Percentiles rank a stretch among this genome's conserved stretches.
Evolutionary conservation across 306 rosid species (phyloP).

Genomic region (Begonia peltatifolia): DNA sequence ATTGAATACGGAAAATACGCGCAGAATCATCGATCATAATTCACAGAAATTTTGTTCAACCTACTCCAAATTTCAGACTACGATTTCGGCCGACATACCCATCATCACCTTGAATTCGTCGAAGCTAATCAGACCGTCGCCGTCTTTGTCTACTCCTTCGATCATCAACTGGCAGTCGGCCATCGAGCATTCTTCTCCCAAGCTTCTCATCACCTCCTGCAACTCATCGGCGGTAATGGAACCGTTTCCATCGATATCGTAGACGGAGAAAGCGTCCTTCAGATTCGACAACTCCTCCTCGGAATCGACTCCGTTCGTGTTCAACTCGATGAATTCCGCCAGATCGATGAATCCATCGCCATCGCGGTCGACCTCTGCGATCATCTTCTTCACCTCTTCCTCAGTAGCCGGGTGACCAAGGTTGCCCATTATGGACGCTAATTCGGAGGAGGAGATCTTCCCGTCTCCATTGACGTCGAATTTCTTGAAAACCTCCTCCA

Average conservation of each 20-base stretch:
- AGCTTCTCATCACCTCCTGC: constrained; percentile 47
- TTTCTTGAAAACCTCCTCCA: constrained; percentile 62
- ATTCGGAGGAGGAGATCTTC: constrained; percentile 69
- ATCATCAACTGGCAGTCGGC: constrained; percentile 82
- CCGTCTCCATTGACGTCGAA: constrained; percentile 91
- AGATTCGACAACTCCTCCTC: constrained; percentile 57
- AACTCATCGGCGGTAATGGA: constrained; percentile 78
- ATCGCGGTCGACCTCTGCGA: constrained; percentile 63
- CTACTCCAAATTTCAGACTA: no score
- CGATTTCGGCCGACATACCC: constrained; percentile 2
- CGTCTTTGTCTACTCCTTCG: constrained; percentile 62
- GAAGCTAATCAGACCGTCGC: constrained; percentile 75
- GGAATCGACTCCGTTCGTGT: constrained; percentile 71
- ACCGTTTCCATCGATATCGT: constrained; percentile 77
- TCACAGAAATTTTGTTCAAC: no score
- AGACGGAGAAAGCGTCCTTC: constrained; percentile 73
- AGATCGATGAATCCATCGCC: constrained; percentile 80
- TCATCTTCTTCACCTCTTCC: constrained; percentile 51
- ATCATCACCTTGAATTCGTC: constrained; percentile 87
- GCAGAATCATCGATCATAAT: no score
- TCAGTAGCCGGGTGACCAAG: constrained; percentile 43
- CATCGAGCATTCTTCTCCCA: constrained; percentile 70
- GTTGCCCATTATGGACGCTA: constrained; percentile 57
- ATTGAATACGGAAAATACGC: no score
- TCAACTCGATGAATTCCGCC: constrained; percentile 59